Conservation (phyloP, 2,329 filamentous ascomycete genomes). For the Biscogniauxia sp. region DNA sequence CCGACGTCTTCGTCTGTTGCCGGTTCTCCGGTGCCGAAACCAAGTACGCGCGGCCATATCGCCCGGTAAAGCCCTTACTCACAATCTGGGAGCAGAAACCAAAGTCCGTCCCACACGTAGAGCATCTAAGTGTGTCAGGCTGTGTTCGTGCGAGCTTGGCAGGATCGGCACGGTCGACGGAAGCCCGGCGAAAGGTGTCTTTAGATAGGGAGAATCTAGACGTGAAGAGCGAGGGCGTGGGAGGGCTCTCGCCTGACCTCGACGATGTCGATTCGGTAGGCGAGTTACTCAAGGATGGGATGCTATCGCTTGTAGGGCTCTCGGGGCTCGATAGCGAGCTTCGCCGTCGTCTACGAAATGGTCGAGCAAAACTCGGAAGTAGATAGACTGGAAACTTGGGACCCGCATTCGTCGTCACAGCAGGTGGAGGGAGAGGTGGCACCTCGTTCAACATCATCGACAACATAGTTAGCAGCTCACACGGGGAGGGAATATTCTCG, state of each 20-base stretch:
- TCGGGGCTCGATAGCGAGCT: slow-evolving; percentile 32
- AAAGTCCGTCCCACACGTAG: slow-evolving; percentile 58
- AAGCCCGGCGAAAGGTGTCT: slow-evolving; percentile 12
- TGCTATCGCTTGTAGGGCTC: slow-evolving; percentile 21
- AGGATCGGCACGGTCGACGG: slow-evolving; percentile 12
- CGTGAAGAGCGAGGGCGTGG: slow-evolving; percentile 24
- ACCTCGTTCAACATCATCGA: slow-evolving; percentile 28
- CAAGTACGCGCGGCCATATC: slow-evolving; percentile 62
- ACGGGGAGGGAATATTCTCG: not conserved
- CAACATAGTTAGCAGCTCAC: slow-evolving; percentile 19
- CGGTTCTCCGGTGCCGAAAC: slow-evolving; percentile 42
- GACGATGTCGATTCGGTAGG: slow-evolving; percentile 34
- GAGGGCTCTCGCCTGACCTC: slow-evolving; percentile 23
- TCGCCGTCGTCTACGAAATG: slow-evolving; percentile 43
- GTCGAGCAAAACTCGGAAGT: slow-evolving; percentile 48
- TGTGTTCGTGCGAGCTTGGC: slow-evolving; percentile 40
- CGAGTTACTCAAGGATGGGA: slow-evolving; percentile 37
- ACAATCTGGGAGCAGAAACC: slow-evolving; percentile 61
- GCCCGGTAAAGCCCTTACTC: slow-evolving; percentile 64
- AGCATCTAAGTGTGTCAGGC: slow-evolving; percentile 58
- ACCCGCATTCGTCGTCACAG: slow-evolving; percentile 14
- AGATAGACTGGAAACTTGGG: slow-evolving; percentile 52
- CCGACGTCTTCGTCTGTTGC: slow-evolving; percentile 9
- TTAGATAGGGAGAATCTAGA: slow-evolving; percentile 24
- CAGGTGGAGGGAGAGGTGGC: slow-evolving; percentile 13